Conservation (phyloP, 2,329 filamentous ascomycete genomes). For the Fusarium foetens region DNA sequence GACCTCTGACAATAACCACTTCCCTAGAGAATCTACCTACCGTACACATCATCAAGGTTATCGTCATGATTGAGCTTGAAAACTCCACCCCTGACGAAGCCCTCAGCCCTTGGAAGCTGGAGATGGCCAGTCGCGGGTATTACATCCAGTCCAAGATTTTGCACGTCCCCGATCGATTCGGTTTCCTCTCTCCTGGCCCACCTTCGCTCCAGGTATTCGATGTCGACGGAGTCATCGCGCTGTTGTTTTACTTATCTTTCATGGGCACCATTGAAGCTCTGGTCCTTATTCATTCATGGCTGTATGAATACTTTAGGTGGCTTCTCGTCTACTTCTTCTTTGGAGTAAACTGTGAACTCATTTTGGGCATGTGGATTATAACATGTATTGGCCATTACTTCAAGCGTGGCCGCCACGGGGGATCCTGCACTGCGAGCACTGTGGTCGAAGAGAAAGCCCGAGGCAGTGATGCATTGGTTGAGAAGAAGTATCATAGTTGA, state of each 20-base stretch:
- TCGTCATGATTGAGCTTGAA: background rate
- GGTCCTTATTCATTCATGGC: background rate
- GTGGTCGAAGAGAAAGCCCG: accelerated
- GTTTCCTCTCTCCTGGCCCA: conserved; percentile 5
- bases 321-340: background rate
- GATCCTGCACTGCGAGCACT: background rate
- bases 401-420: background rate
- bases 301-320: background rate
- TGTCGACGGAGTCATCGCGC: too few relatives aligned
- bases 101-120: background rate
- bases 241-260: too few relatives aligned
- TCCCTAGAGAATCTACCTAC: background rate
- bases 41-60: background rate
- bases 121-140: background rate
- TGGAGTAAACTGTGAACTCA: background rate
- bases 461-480: background rate
- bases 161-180: conserved; percentile 10
- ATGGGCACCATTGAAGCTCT: background rate
- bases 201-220: background rate
- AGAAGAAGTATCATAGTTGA: too few relatives aligned
- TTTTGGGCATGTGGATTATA: background rate
- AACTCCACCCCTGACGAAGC: too few relatives aligned
- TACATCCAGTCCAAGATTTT: conserved; percentile 11
- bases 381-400: background rate
- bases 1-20: background rate